A percentile compares a stretch with the other conserved stretches of the same genome.
phyloP scores from a whole-genome alignment of 345 rosid genomes.

The Citrus australasica region DNA sequence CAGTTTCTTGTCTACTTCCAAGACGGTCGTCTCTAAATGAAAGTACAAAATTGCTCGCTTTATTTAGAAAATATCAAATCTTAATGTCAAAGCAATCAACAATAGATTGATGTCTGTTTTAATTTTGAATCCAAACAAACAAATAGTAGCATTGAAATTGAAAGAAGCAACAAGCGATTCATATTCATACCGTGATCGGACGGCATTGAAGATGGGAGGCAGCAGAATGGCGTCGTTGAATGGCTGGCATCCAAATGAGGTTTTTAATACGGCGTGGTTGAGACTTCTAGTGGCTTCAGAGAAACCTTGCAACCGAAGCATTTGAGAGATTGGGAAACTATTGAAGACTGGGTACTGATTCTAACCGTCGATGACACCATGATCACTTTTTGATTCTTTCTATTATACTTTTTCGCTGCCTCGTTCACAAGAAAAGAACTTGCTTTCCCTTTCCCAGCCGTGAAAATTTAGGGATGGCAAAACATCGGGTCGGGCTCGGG shows the following conservation, averaged over 20 bases:
- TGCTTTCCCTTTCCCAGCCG: background rate
- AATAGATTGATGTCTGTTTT: background rate
- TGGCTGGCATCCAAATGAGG: background rate
- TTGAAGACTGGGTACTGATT: constrained; percentile 14
- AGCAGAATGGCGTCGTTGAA: background rate
- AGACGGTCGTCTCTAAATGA: constrained; percentile 31
- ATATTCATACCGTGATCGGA: constrained; percentile 25
- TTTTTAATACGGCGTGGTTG: constrained; percentile 8
- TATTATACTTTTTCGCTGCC: background rate
- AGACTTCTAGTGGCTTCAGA: constrained; percentile 1
- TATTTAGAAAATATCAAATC: background rate
- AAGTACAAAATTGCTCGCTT: background rate
- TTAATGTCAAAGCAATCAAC: background rate
- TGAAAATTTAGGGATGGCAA: no score
- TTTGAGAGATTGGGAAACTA: background rate
- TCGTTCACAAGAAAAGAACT: constrained; percentile 24
- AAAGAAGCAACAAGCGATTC: background rate
- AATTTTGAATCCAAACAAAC: no score
- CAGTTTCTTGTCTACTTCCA: constrained; percentile 51
- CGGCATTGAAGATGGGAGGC: constrained; percentile 15
- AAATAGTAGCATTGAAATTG: background rate
- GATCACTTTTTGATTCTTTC: no score
- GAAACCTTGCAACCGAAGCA: constrained; percentile 24
- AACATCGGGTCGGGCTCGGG: no score
- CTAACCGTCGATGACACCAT: background rate